Conservation (phyloP, 768 basidiomycete species). For the Serendipita vermifera region DNA sequence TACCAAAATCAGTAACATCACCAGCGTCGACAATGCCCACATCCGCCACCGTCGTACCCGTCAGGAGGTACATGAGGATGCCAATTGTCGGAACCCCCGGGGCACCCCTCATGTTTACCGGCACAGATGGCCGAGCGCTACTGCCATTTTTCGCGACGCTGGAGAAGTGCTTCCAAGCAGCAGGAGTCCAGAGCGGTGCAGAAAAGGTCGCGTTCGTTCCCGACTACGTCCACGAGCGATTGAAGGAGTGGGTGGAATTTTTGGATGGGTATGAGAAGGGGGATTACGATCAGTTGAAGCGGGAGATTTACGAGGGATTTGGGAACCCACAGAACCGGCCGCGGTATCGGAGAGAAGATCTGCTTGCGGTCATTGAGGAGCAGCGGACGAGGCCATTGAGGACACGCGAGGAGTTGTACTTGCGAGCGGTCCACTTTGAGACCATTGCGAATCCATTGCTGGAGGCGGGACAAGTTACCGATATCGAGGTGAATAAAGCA, state of each 20-base stretch:
- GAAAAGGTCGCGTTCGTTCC: neutral
- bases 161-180: neutral
- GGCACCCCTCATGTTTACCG: neutral
- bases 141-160: neutral
- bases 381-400: neutral
- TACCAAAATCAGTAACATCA: too few relatives aligned
- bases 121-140: neutral
- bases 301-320: neutral
- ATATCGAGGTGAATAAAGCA: neutral
- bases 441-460: neutral
- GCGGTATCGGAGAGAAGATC: neutral
- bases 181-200: neutral
- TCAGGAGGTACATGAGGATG: too few relatives aligned
- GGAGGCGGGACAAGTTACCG: neutral
- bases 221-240: neutral
- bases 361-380: neutral
- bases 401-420: neutral
- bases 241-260: neutral
- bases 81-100: neutral
- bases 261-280: neutral
- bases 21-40: too few relatives aligned
- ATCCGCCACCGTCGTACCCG: too few relatives aligned
- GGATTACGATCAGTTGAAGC: neutral
- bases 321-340: neutral
- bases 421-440: neutral